phyloP scores from a whole-genome alignment of 805 yeast genomes.

The Spathaspora sp. region DNA sequence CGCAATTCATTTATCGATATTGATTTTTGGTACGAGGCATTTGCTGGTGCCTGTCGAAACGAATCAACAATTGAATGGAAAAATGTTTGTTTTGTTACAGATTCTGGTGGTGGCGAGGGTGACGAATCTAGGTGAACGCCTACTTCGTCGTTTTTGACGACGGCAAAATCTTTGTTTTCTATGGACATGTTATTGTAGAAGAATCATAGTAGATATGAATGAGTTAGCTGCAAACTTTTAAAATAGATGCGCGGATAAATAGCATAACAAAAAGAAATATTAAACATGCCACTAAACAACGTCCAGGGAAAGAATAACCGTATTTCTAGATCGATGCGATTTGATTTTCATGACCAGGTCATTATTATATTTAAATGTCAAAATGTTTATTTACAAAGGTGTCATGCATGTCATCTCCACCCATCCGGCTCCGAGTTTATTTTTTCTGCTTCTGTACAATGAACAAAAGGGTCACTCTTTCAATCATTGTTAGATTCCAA shows the following conservation, averaged over 20 bases:
- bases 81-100: neutral
- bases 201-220: no score
- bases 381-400: neutral
- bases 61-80: constrained; percentile 13
- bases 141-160: neutral
- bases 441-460: neutral
- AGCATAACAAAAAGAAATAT: neutral
- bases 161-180: neutral
- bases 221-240: neutral
- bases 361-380: no score
- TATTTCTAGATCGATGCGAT: neutral
- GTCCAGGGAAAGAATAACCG: neutral
- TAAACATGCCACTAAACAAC: neutral
- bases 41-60: constrained; percentile 23
- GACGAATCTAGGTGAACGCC: neutral
- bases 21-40: constrained; percentile 9
- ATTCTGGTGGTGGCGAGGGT: neutral
- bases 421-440: neutral
- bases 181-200: neutral
- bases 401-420: neutral
- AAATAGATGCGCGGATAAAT: neutral
- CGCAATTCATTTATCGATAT: constrained; percentile 25
- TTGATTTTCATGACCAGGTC: neutral
- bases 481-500: neutral
- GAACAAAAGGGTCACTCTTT: no score